Conservation (phyloP, 495 filamentous ascomycete species). For the Penicillium roqueforti region DNA sequence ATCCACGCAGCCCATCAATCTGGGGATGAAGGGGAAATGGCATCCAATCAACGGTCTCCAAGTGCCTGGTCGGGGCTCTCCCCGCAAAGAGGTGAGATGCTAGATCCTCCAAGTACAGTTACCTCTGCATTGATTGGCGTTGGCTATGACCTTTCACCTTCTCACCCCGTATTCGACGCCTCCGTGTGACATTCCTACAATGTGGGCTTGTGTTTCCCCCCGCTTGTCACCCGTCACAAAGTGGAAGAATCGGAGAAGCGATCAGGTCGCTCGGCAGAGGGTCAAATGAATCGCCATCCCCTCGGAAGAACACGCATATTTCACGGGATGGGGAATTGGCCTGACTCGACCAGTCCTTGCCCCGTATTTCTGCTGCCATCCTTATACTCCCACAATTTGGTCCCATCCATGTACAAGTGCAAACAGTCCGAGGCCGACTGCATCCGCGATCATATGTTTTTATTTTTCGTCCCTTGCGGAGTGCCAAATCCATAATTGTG, state of each 20-base stretch:
- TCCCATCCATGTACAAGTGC: background rate
- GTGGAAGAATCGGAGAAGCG: background rate
- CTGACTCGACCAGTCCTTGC: background rate
- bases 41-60: background rate
- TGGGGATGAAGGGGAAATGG: background rate
- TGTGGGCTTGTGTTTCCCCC: background rate
- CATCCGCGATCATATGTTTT: conserved; percentile 6
- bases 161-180: conserved; percentile 1
- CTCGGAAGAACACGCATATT: conserved; percentile 6
- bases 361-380: background rate
- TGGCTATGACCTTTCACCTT: background rate
- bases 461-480: background rate
- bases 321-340: conserved; percentile 6
- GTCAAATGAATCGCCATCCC: background rate
- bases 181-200: conserved; percentile 6
- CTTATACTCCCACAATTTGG: background rate
- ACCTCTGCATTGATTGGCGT: background rate
- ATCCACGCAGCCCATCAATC: conserved; percentile 2
- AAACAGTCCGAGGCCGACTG: conserved; percentile 19
- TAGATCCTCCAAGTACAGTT: conserved; percentile 5
- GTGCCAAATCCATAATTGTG: background rate
- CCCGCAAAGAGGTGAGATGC: conserved; percentile 11
- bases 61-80: conserved; percentile 6
- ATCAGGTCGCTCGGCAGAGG: conserved; percentile 6
- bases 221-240: conserved; percentile 4